Evolutionary conservation across 164 flowering plant species (phyloP).

Genomic region (Warburgia ugandensis): DNA sequence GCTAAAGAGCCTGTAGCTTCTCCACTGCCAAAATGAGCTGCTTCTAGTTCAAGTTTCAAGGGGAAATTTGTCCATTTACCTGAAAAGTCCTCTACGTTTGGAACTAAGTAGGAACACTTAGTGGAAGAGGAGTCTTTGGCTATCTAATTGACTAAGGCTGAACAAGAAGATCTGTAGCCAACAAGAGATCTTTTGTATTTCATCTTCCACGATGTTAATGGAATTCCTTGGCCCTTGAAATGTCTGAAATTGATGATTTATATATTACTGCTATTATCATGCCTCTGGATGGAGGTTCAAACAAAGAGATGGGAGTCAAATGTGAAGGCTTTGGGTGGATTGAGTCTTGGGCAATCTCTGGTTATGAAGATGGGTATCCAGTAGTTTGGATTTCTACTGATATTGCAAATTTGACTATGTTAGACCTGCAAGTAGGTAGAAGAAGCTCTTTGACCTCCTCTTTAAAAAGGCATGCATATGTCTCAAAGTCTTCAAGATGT

Average conservation of each 20-base stretch:
- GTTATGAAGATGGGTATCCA: slow-evolving; percentile 82
- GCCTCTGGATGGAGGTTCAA: slow-evolving; percentile 42
- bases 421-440: slow-evolving; percentile 57
- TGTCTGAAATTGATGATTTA: slow-evolving; percentile 62
- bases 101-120: slow-evolving; percentile 29
- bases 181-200: slow-evolving; percentile 70
- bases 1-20: slow-evolving; percentile 12
- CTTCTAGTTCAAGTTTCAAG: slow-evolving; percentile 65
- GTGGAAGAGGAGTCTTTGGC: slow-evolving; percentile 67
- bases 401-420: slow-evolving; percentile 67
- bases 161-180: slow-evolving; percentile 42
- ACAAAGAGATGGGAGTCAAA: slow-evolving; percentile 47
- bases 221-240: slow-evolving; percentile 54
- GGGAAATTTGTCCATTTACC: slow-evolving; percentile 40
- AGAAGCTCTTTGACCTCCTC: slow-evolving; percentile 51
- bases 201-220: slow-evolving; percentile 50
- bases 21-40: slow-evolving; percentile 67
- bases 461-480: slow-evolving; percentile 70
- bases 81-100: slow-evolving; percentile 32
- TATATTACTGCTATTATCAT: slow-evolving; percentile 59
- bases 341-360: slow-evolving; percentile 81
- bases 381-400: slow-evolving; percentile 79
- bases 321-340: slow-evolving; percentile 89
- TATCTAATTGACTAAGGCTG: slow-evolving; percentile 38
- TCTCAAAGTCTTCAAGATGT: slow-evolving; percentile 55